Base-by-base conservation (phyloP, 1,284 basidiomycete species). In the Xanthoconium separans region DNA sequence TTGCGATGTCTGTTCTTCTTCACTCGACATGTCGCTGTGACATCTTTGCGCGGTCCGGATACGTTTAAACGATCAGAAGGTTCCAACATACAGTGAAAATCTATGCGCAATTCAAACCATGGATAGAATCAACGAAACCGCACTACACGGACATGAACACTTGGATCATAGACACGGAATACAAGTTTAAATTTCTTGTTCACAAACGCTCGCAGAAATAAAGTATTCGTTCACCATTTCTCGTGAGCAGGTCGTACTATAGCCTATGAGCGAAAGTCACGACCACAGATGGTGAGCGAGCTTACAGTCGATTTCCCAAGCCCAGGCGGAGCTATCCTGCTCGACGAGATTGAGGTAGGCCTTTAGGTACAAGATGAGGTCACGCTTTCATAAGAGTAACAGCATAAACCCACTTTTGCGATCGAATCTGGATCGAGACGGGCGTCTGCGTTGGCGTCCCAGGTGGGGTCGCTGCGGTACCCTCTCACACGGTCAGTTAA, bases 271-370 rank as follows among this genome's bases (percentile, higher is more conserved):
- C 13, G 44, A 10, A n/a, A 27, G 27, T 53, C 48, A 24, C 7
- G 12, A 8, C 20, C 36, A 44, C 4, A 39, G 11, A 30, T 43
- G 6, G 16, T 15, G 3, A 22, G 12, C 9, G 6, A 29, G 67
- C 81, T 74, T 62, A 83, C 84, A 69, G 60, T 88, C 86, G 44
- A 88, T 73, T 62, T 88, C 85, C 81, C 83, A 85, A n/a, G 83
- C 83, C 81, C 79, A 85, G 5, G 82, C 76, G 31, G 81, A 83
- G 16, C 79, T 73, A 47, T 83, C 78, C 69, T 88, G 85, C 27
- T 80, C 75, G 6, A 75, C 75, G n/a, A 86, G 75, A 63, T 76
- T 78, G 11, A 83, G 66, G 57, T 85, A 86, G 1, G 80, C 68
- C 78, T 80, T 47, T 37, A 41, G 29, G 47, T 0, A 8, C 30